Base-by-base conservation (phyloP, 345 rosid species). In the Bruguiera gymnorhiza region DNA sequence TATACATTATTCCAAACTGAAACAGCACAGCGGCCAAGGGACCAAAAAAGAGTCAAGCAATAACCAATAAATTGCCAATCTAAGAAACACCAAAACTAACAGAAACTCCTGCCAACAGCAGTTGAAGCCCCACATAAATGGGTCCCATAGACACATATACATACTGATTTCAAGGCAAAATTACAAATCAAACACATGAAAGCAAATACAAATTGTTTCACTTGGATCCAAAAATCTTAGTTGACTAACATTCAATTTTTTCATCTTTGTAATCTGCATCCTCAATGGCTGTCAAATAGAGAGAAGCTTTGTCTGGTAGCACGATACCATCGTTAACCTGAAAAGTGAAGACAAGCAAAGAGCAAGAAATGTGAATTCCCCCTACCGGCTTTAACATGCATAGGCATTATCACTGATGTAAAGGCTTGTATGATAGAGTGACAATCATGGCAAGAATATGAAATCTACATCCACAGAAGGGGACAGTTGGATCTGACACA, bases 191-290 rank as follows among this genome's bases (percentile, higher is more conserved):
- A 60, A 50, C 20, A 43, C 52, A 37, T 9, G 24, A 19, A 67
- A 16, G 29, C 34, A 46, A 0, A 19, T 13, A 21, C 43, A 66
- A 60, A 18, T 20, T 53, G 57, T 53, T 53, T 53, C 8, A 1
- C 57, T 19, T 53, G 24, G n/a, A 53, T 53, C 58, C 27, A 54
- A 5, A 54, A 54, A n/a, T 54, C 24, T 6, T 31, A 52, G 62
- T 34, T 48, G 31, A 57, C 92, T 84, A 78, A 95, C 99, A 95
- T 83, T 90, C 98, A 31, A 95, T 95, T 82, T 95, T 95, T 75
- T 90, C 93, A 4, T 92, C 97, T 82, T 95, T 95, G 82, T 92
- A 95, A 39, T 90, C 97, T 2, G 98, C 96, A 81, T 95, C 99
- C 77, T 95, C 98, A 53, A 95, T 92, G 52, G 98, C 97, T 62